Base-by-base conservation (phyloP, 352 stramenopile genomes). In the Paralagenidium karlingii region DNA sequence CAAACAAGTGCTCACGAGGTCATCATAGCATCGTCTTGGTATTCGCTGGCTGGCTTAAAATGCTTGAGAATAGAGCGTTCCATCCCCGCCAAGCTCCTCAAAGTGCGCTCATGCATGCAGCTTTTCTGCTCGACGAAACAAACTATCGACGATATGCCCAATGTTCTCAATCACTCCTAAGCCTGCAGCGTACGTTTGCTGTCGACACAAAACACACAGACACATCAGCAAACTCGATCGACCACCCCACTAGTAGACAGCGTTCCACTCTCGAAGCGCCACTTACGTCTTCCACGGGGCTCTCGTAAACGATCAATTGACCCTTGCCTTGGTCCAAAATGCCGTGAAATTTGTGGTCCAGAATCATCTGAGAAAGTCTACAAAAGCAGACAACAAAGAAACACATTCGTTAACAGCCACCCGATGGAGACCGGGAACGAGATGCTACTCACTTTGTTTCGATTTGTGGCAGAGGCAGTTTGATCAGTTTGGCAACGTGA, bases 341-440 rank as follows among this genome's bases (percentile, higher is more conserved):
- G 32, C 94, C 96, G 42, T 94, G 80, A 58, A 99, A 95, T 59
- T 98, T 99, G 51, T 95, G 93, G 71, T 99, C 96, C 48, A 99
- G 61, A 54, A 99, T 99, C 96, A 99, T 99, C 68, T 99, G 94
- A 41, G 87, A 97, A 19, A 99, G 75, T 68, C 98, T 99, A 38
- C 6, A 27, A 5, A 30, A 38, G 1, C 16, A 7, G 22, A 22
- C 30, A 20, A 36, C 19, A 8, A 34, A 7, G n/a, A 28, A 12
- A 29, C 25, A 85, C 18, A 3, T 4, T 10, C 22, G 27, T 12
- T 22, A 19, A 13, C 1, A 9, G 21, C 12, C 19, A 12, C 5
- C n/a, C n/a, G n/a, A n/a, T n/a, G n/a, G n/a, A n/a, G n/a, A n/a
- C n/a, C n/a, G n/a, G n/a, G n/a, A n/a, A n/a, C 28, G 41, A n/a